Evolutionary conservation across 2,329 filamentous ascomycete species (phyloP).

Genomic region (Cladosporium oxysporum): DNA sequence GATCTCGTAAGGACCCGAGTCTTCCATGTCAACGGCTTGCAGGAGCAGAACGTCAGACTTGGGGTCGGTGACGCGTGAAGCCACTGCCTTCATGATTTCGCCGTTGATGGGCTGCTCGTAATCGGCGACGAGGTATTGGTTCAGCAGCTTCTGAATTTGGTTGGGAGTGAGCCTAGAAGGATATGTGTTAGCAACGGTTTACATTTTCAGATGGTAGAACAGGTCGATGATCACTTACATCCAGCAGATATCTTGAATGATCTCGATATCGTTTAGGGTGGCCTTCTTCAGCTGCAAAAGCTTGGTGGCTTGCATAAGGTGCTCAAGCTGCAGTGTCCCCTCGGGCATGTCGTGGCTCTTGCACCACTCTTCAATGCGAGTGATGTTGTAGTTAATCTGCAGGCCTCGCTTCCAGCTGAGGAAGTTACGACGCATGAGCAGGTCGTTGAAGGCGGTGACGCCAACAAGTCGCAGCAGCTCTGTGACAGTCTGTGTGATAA

Average conservation of each 20-base stretch:
- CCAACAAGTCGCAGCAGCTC: constrained; percentile 91
- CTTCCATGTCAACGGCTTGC: constrained; percentile 96
- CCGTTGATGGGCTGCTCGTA: constrained; percentile 99
- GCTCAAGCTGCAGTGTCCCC: constrained; percentile 93
- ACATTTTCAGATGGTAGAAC: background rate
- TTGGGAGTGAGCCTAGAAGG: constrained; percentile 81
- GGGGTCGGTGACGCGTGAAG: constrained; percentile 85
- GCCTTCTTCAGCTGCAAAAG: constrained; percentile 98
- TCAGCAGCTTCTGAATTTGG: constrained; percentile 97
- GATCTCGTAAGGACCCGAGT: constrained; percentile 97
- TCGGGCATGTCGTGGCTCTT: constrained; percentile 99
- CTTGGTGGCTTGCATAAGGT: constrained; percentile 99
- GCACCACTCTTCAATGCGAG: constrained; percentile 98
- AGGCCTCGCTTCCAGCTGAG: constrained; percentile 98
- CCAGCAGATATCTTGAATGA: constrained; percentile 99
- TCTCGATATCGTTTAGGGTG: constrained; percentile 97
- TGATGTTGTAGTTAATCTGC: constrained; percentile 99
- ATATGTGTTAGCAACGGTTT: background rate
- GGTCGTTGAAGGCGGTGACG: constrained; percentile 96
- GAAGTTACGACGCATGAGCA: constrained; percentile 97
- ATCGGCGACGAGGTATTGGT: constrained; percentile 97
- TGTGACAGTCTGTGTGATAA: constrained; percentile 93
- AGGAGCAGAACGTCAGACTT: constrained; percentile 96
- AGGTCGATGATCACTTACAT: constrained; percentile 66
- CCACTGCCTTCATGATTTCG: constrained; percentile 99